Percentiles rank a stretch among this genome's conserved stretches.
These are phyloP conservation scores for Alternaria arborescens DNA, from an alignment of 2,329 filamentous ascomycete genomes.

Conservation along the genomic window DNA sequence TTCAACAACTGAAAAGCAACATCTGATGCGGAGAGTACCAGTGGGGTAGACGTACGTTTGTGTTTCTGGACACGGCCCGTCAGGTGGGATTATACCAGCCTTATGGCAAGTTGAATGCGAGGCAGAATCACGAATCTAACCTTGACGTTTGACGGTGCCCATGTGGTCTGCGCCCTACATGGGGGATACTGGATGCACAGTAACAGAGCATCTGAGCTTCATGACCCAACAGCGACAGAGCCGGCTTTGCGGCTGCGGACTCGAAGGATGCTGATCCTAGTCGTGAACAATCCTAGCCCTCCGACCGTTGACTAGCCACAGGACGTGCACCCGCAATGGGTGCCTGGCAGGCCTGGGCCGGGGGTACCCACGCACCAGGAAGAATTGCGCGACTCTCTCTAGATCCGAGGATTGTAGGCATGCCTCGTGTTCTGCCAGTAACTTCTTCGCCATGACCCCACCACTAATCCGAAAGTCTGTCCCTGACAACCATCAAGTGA, in stretches of 20 bases:
- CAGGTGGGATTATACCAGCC: constrained; percentile 41
- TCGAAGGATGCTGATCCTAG: constrained; percentile 49
- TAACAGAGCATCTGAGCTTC: constrained; percentile 44
- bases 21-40: constrained; percentile 37
- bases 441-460: not conserved
- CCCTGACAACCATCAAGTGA: constrained; percentile 17
- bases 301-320: constrained; percentile 49
- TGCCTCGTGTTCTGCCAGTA: constrained; percentile 2
- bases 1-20: constrained; percentile 38
- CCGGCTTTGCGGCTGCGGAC: constrained; percentile 49
- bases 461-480: not conserved
- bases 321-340: constrained; percentile 36
- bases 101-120: constrained; percentile 42
- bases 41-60: constrained; percentile 50
- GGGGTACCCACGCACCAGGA: constrained; percentile 36
- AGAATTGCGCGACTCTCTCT: constrained; percentile 31
- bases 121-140: constrained; percentile 43
- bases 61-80: constrained; percentile 34
- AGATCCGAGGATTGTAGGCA: constrained; percentile 11
- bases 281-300: constrained; percentile 44
- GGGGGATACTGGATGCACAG: constrained; percentile 46
- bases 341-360: constrained; percentile 30
- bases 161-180: constrained; percentile 45
- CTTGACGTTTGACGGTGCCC: constrained; percentile 32
- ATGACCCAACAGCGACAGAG: constrained; percentile 41